Conservation (phyloP, 352 stramenopile genomes). For the Halophytophthora batemanensis region DNA sequence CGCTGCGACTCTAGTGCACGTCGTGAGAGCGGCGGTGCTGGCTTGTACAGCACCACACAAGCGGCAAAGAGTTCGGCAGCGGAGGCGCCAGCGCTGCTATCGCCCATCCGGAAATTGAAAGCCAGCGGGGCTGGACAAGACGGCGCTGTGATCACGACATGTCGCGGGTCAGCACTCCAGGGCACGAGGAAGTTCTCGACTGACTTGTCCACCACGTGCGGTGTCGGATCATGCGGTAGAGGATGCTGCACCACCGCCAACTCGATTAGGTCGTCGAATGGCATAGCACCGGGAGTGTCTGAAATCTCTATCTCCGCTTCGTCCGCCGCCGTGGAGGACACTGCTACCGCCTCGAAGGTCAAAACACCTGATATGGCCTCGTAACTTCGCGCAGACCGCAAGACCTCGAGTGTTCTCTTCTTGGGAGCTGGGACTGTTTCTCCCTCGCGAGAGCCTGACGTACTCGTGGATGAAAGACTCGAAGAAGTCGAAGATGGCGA, state of each 20-base stretch:
- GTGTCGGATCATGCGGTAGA: constrained; percentile 44
- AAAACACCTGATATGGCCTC: constrained; percentile 76
- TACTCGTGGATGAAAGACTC: constrained; percentile 3
- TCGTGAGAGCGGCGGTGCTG: constrained; percentile 52
- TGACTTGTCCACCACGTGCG: constrained; percentile 54
- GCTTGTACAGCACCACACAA: constrained; percentile 80
- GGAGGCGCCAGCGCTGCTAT: constrained; percentile 53
- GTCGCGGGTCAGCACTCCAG: constrained; percentile 43
- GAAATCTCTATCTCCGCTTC: constrained; percentile 7
- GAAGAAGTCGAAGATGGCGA: constrained; percentile 15
- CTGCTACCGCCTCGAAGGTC: constrained; percentile 65
- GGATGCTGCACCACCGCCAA: constrained; percentile 49
- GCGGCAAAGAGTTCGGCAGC: constrained; percentile 72
- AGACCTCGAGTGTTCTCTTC: constrained; percentile 67
- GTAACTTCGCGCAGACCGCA: constrained; percentile 61
- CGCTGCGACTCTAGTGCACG: constrained; percentile 57
- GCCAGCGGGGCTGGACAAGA: constrained; percentile 55
- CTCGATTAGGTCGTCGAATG: constrained; percentile 39
- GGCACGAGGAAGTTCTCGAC: constrained; percentile 71
- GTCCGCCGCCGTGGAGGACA: constrained; percentile 11
- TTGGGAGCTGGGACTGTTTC: constrained; percentile 24
- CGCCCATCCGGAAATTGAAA: constrained; percentile 79
- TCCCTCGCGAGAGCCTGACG: constrained; percentile 12
- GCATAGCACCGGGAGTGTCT: constrained; percentile 7
- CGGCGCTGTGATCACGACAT: constrained; percentile 39